Percentiles rank a stretch among this genome's conserved stretches.
phyloP scores from a whole-genome alignment of 2,329 filamentous ascomycete genomes.

The Sporothrix pseudoabietina region DNA sequence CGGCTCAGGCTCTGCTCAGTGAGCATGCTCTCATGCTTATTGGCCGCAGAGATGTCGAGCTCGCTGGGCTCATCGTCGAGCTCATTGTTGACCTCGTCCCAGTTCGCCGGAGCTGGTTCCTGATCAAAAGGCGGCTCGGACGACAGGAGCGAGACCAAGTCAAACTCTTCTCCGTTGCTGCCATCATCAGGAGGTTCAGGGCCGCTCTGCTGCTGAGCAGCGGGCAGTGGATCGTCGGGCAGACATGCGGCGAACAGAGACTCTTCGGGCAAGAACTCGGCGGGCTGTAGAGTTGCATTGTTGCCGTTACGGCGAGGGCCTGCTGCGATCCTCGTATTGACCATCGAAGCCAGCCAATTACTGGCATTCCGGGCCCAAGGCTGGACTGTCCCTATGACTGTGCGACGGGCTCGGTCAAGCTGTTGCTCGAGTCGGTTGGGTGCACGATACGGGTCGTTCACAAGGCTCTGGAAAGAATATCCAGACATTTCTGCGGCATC shows the following conservation, averaged over 20 bases:
- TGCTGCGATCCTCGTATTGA: background rate
- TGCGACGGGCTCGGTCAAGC: background rate
- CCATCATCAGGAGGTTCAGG: background rate
- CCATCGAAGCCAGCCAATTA: background rate
- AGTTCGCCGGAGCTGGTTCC: background rate
- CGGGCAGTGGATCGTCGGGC: no score
- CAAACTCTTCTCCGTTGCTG: background rate
- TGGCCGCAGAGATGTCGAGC: background rate
- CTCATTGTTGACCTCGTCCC: background rate
- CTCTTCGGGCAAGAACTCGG: no score
- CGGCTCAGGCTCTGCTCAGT: background rate
- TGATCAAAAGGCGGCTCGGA: background rate
- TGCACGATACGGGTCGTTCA: background rate
- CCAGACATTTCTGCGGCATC: background rate
- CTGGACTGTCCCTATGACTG: background rate
- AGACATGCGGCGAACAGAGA: no score
- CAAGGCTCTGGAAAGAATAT: background rate
- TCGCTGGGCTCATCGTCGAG: background rate
- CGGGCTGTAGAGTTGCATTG: background rate
- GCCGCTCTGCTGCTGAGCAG: no score
- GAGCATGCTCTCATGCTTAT: background rate
- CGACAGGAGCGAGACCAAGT: background rate
- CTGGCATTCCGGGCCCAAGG: background rate
- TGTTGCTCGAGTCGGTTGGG: background rate
- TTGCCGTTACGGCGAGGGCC: no score